phyloP scores from a whole-genome alignment of 306 rosid species.

The Oemleria cerasiformis region DNA sequence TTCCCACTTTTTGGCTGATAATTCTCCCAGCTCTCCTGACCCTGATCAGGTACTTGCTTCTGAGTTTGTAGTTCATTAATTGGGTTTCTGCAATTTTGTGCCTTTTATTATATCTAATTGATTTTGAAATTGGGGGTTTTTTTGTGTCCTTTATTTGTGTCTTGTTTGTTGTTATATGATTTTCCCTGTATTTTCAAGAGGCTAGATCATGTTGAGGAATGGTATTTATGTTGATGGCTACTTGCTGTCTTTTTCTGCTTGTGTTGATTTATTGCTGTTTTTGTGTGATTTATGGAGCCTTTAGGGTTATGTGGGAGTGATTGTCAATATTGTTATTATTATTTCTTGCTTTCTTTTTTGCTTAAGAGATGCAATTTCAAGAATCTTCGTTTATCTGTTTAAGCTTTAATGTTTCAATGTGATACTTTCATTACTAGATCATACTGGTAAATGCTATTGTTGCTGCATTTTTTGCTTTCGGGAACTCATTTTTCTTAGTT shows the following conservation, averaged over 20 bases:
- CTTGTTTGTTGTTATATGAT: not conserved
- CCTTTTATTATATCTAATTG: not conserved
- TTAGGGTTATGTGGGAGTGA: not conserved
- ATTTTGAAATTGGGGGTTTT: not conserved
- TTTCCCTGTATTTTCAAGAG: not conserved
- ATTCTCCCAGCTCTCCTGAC: constrained; percentile 72
- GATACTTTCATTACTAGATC: constrained; percentile 1
- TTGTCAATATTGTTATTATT: not conserved
- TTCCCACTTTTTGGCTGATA: constrained; percentile 55
- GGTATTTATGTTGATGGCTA: not conserved
- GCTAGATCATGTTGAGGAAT: not conserved
- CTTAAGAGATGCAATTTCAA: constrained; percentile 11
- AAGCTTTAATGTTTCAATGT: not conserved
- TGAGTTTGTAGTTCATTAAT: not conserved
- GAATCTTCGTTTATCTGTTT: constrained; percentile 14
- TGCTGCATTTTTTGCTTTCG: not conserved
- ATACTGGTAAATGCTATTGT: not conserved
- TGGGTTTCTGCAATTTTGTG: constrained; percentile 19
- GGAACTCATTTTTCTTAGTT: no score
- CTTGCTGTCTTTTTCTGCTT: not conserved
- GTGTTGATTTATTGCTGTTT: not conserved
- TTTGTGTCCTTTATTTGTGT: not conserved
- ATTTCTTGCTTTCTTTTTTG: not conserved
- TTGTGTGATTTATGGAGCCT: constrained; percentile 18
- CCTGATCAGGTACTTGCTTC: constrained; percentile 61